Conservation (phyloP, 129 eudicot genomes). For the Helichrysum umbraculigerum region DNA sequence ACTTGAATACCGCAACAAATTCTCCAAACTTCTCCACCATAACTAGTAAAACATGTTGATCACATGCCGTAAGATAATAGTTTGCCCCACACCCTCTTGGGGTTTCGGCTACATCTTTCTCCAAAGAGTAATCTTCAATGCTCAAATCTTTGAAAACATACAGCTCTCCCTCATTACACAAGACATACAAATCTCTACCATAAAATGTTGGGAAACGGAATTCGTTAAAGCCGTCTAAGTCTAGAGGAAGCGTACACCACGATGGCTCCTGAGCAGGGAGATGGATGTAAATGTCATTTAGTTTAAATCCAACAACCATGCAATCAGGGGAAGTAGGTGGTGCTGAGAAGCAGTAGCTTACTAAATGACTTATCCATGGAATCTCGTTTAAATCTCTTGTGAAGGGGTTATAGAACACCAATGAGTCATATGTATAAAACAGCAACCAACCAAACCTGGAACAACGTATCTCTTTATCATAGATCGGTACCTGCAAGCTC, state of each 20-base stretch:
- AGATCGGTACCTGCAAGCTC: not conserved
- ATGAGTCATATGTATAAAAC: not conserved
- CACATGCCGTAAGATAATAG: not conserved
- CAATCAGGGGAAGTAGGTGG: not conserved
- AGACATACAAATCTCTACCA: slow-evolving; percentile 13
- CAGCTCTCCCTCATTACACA: slow-evolving; percentile 6
- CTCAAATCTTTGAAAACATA: not conserved
- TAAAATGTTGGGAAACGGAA: slow-evolving; percentile 6
- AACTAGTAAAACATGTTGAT: not conserved
- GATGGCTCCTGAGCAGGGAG: not conserved
- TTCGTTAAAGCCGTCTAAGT: too few species aligned
- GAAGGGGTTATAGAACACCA: slow-evolving; percentile 27
- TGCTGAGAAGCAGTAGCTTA: not conserved
- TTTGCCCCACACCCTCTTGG: not conserved
- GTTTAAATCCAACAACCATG: slow-evolving; percentile 23
- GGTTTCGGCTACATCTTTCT: not conserved
- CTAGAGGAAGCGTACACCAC: not conserved
- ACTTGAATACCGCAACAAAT: slow-evolving; percentile 24
- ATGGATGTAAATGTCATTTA: not conserved
- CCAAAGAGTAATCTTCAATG: not conserved
- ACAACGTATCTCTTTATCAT: not conserved
- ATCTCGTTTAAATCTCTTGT: not conserved
- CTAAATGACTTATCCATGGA: not conserved
- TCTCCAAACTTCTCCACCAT: not conserved
- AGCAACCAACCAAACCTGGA: not conserved